phyloP scores from a whole-genome alignment of 2,329 filamentous ascomycete genomes.

The Alternaria brassicae region DNA sequence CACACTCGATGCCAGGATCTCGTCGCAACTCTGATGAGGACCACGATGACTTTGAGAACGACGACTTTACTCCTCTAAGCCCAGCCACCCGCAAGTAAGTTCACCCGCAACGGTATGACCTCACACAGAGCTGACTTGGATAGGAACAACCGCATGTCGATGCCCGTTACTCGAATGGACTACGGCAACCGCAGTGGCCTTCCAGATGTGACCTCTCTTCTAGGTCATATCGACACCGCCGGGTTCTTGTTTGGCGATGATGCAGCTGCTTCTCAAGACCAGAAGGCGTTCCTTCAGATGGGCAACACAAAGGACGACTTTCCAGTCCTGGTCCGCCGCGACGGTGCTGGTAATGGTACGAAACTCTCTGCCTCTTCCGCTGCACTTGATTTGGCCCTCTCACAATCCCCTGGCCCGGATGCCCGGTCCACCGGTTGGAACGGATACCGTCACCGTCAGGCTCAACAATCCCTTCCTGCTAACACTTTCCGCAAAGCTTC shows the following conservation, averaged over 20 bases:
- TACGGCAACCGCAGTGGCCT: conserved; percentile 65
- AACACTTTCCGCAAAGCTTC: conserved; percentile 57
- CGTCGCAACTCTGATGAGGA: conserved; percentile 88
- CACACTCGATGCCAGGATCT: conserved; percentile 84
- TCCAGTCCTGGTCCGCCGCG: conserved; percentile 77
- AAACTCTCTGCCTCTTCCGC: conserved; percentile 82
- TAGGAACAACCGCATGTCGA: conserved; percentile 89
- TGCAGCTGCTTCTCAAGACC: conserved; percentile 67
- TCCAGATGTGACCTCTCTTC: conserved; percentile 56
- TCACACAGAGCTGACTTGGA: conserved; percentile 19
- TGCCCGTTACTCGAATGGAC: conserved; percentile 81
- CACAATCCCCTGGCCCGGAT: conserved; percentile 71
- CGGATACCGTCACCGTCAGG: conserved; percentile 71
- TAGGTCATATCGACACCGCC: conserved; percentile 85
- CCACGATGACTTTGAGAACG: conserved; percentile 84
- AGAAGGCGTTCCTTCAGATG: conserved; percentile 73
- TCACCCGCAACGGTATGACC: conserved; percentile 4
- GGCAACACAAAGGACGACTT: conserved; percentile 83
- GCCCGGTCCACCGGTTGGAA: conserved; percentile 63
- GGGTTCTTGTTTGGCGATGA: conserved; percentile 81
- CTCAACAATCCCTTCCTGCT: conserved; percentile 66
- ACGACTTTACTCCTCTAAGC: conserved; percentile 57
- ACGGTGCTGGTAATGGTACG: conserved; percentile 61
- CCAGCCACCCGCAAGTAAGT: conserved; percentile 49
- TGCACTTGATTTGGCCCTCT: conserved; percentile 78